phyloP scores from a whole-genome alignment of 139 green algal species.

The Volvox africanus region DNA sequence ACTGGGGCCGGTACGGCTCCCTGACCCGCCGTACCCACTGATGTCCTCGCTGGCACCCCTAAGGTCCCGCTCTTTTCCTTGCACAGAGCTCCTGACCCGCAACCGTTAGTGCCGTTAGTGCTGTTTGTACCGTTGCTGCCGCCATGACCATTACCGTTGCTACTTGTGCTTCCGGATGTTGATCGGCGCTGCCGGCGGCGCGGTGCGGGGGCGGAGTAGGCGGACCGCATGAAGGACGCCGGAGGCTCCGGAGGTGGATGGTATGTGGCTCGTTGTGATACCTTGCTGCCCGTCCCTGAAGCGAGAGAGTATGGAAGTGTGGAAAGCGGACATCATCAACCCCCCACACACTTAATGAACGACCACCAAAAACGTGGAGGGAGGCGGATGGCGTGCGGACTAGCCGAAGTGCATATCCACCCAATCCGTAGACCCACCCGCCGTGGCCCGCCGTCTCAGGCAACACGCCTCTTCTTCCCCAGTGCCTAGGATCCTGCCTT shows the following conservation, averaged over 20 bases:
- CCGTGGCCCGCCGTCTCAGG: too few relatives aligned
- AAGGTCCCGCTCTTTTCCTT: not conserved
- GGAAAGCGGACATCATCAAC: too few relatives aligned
- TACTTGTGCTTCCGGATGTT: not conserved
- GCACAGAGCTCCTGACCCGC: not conserved
- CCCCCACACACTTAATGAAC: too few relatives aligned
- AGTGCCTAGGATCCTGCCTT: too few relatives aligned
- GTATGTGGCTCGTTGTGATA: not conserved
- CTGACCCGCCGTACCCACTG: not conserved
- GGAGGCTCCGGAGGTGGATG: not conserved
- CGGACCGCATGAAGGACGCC: not conserved
- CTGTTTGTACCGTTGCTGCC: not conserved
- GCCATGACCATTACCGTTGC: not conserved
- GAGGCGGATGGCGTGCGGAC: too few relatives aligned
- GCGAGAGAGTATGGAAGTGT: not conserved
- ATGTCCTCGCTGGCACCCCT: not conserved
- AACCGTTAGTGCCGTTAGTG: not conserved
- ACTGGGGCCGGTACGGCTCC: not conserved
- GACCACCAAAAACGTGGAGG: too few relatives aligned
- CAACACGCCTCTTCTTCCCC: too few relatives aligned
- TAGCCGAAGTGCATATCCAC: too few relatives aligned
- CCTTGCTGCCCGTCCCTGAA: not conserved
- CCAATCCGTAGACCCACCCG: too few relatives aligned
- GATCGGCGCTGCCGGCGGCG: slow-evolving; percentile 11
- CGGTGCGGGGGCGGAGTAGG: not conserved